A percentile compares a stretch with the other conserved stretches of the same genome.
Conservation (phyloP, 768 basidiomycete species). For the Lentinula sp. region DNA sequence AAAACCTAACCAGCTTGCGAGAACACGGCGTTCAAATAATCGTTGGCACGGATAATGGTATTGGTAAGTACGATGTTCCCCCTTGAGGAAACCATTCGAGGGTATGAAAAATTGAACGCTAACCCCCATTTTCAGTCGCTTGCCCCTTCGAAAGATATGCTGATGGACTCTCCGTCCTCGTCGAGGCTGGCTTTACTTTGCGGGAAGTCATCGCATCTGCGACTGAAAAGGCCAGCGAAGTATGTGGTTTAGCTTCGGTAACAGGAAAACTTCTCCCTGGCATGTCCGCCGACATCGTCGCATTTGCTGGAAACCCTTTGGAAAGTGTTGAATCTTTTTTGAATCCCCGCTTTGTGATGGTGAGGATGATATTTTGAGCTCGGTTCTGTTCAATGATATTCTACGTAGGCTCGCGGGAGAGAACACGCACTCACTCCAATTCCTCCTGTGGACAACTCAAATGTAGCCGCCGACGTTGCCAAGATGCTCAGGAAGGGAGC, state of each 20-base stretch:
- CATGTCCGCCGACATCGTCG: constrained; percentile 2
- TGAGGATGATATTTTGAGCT: neutral
- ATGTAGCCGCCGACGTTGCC: neutral
- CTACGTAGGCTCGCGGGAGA: constrained; percentile 4
- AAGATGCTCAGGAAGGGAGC: constrained; percentile 2
- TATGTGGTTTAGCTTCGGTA: neutral
- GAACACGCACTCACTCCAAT: constrained; percentile 5
- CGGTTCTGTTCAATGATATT: neutral
- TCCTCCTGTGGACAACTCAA: neutral
- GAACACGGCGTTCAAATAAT: constrained; percentile 3
- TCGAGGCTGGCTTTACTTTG: constrained; percentile 6
- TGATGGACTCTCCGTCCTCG: constrained; percentile 5
- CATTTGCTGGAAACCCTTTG: constrained; percentile 6
- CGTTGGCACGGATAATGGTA: constrained; percentile 5
- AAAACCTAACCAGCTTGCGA: constrained; percentile 1
- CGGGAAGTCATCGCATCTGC: constrained; percentile 4
- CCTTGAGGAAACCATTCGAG: neutral
- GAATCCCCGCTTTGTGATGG: constrained; percentile 6
- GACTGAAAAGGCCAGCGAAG: constrained; percentile 3
- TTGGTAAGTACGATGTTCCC: neutral
- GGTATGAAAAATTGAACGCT: neutral
- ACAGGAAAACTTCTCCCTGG: constrained; percentile 6
- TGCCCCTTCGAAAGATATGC: constrained; percentile 7
- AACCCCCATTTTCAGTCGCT: neutral
- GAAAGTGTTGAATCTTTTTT: constrained; percentile 2